These are phyloP conservation scores for Boletus tomentosulus DNA, from an alignment of 768 basidiomycete species.

Conservation along the genomic window DNA sequence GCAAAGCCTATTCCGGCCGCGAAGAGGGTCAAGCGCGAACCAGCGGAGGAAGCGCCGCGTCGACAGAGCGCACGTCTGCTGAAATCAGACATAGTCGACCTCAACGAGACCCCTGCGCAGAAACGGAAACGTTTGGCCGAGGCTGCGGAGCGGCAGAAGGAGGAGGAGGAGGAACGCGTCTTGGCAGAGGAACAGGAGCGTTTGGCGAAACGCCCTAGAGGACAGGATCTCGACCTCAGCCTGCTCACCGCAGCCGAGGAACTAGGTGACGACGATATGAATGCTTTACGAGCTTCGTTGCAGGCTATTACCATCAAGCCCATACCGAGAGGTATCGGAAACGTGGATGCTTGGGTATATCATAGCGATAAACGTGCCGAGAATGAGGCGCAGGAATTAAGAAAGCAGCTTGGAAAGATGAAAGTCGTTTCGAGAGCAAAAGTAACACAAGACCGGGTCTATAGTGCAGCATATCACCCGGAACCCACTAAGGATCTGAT, in stretches of 20 bases:
- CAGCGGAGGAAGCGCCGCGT: slow-evolving; percentile 44
- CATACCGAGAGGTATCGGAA: slow-evolving; percentile 37
- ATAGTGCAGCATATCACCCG: slow-evolving; percentile 78
- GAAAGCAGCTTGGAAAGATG: slow-evolving; percentile 49
- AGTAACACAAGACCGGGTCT: slow-evolving; percentile 70
- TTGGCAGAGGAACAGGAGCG: slow-evolving; percentile 60
- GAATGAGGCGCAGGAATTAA: slow-evolving; percentile 49
- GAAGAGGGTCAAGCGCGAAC: slow-evolving; percentile 53
- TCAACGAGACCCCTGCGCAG: slow-evolving; percentile 61
- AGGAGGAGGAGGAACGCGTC: slow-evolving; percentile 59
- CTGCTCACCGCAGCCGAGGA: slow-evolving; percentile 50
- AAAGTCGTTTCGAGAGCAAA: slow-evolving; percentile 75
- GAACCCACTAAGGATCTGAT: slow-evolving; percentile 75
- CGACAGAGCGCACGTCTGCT: slow-evolving; percentile 65
- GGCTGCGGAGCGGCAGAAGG: slow-evolving; percentile 52
- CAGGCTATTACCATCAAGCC: slow-evolving; percentile 34
- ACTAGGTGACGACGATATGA: slow-evolving; percentile 40
- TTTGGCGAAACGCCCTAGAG: slow-evolving; percentile 63
- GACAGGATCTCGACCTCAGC: slow-evolving; percentile 58
- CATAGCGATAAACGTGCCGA: slow-evolving; percentile 45
- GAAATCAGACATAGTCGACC: slow-evolving; percentile 41
- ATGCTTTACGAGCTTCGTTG: slow-evolving; percentile 44
- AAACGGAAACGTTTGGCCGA: slow-evolving; percentile 63
- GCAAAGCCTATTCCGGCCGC: slow-evolving; percentile 61
- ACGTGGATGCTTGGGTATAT: slow-evolving; percentile 51